A percentile compares a stretch with the other conserved stretches of the same genome.
phyloP scores from a whole-genome alignment of 2,329 filamentous ascomycete species.

The Fusarium sp. region DNA sequence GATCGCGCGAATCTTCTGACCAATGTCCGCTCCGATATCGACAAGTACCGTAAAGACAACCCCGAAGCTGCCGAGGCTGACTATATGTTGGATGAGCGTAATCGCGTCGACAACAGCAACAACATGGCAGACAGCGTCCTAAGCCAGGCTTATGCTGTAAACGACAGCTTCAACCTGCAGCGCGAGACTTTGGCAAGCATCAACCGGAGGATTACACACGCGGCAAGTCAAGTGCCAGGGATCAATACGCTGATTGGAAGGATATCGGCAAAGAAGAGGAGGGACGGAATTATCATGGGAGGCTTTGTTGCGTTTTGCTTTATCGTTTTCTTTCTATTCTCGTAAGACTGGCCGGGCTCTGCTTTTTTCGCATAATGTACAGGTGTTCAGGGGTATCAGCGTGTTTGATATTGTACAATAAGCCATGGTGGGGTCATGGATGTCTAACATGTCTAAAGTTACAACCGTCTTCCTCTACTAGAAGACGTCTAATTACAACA shows the following conservation, averaged over 20 bases:
- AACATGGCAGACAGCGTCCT: conserved; percentile 90
- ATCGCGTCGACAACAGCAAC: conserved; percentile 88
- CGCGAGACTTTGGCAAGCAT: conserved; percentile 89
- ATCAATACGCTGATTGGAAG: conserved; percentile 91
- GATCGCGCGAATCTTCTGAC: conserved; percentile 90
- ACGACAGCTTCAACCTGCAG: conserved; percentile 89
- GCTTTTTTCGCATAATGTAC: conserved; percentile 39
- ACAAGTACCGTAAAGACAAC: conserved; percentile 86
- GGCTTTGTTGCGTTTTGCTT: conserved; percentile 93
- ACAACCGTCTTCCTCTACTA: conserved; percentile 38
- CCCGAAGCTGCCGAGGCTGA: conserved; percentile 88
- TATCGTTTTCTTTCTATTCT: conserved; percentile 83
- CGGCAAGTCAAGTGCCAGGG: conserved; percentile 91
- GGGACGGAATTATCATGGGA: conserved; percentile 94
- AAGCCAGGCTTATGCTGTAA: conserved; percentile 95
- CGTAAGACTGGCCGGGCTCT: conserved; percentile 54
- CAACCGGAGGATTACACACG: conserved; percentile 88
- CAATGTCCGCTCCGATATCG: conserved; percentile 92
- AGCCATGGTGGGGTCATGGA: conserved; percentile 42
- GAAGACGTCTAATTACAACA: conserved; percentile 42
- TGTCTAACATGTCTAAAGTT: conserved; percentile 44
- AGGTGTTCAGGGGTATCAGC: conserved; percentile 57
- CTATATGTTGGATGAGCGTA: conserved; percentile 95
- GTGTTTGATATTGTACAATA: conserved; percentile 53
- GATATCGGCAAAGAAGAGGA: conserved; percentile 94